Percentiles rank a stretch among this genome's conserved stretches.
These are phyloP conservation scores for Debaryomyces robertsiae DNA, from an alignment of 1,139 yeast species.

Conservation along the genomic window DNA sequence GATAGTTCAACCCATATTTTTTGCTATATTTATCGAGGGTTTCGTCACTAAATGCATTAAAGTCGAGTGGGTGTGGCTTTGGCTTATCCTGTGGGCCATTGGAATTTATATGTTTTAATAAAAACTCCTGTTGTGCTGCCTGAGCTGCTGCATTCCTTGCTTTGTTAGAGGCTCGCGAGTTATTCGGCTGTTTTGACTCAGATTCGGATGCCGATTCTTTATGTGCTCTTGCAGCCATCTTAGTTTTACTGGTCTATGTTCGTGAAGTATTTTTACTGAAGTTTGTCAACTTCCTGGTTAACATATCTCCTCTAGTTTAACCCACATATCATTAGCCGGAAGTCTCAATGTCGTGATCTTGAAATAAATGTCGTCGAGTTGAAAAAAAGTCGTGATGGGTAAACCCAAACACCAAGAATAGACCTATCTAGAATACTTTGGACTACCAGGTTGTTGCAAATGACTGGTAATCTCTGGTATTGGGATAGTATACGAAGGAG, in stretches of 20 bases:
- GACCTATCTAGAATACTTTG: too few relatives aligned
- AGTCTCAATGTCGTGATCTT: too few relatives aligned
- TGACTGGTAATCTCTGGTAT: too few relatives aligned
- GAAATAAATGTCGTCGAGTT: too few relatives aligned
- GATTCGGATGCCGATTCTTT: slow-evolving; percentile 49
- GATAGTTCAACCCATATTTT: slow-evolving; percentile 50
- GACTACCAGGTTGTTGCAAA: too few relatives aligned
- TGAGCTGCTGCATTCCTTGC: slow-evolving; percentile 57
- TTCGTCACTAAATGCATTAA: slow-evolving; percentile 54
- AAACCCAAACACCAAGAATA: too few relatives aligned
- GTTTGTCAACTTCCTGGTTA: too few relatives aligned
- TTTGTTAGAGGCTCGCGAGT: slow-evolving; percentile 49
- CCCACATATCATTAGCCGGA: too few relatives aligned
- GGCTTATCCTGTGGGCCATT: slow-evolving; percentile 63
- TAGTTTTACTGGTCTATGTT: background rate
- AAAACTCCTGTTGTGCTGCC: slow-evolving; percentile 62
- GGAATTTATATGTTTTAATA: slow-evolving; percentile 61
- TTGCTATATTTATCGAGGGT: slow-evolving; percentile 60
- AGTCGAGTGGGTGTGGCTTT: slow-evolving; percentile 58
- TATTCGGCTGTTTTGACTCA: slow-evolving; percentile 34
- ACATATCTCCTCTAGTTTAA: too few relatives aligned
- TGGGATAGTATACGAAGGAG: too few relatives aligned
- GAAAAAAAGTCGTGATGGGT: too few relatives aligned
- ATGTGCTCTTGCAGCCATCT: slow-evolving; percentile 16
- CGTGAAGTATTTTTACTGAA: background rate